Conservation (phyloP, 1,284 basidiomycete species). For the Sphaerobolus stellatus region DNA sequence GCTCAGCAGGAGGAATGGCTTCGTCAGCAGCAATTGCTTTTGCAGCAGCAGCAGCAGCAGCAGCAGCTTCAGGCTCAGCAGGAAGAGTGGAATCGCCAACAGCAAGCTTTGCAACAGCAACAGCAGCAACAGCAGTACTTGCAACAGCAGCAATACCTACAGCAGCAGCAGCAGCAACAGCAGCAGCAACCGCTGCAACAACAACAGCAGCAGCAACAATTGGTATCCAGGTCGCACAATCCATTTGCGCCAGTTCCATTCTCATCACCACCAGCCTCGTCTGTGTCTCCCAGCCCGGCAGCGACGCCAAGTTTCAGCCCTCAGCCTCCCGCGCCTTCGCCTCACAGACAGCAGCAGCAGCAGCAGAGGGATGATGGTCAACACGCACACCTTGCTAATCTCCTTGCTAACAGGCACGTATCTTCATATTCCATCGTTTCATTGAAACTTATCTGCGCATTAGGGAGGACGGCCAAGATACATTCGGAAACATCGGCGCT, state of each 20-base stretch:
- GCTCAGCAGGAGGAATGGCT: slow-evolving; percentile 68
- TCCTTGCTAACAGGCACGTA: slow-evolving; percentile 70
- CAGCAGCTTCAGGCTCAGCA: slow-evolving; percentile 45
- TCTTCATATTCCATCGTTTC: neutral
- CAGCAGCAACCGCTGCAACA: slow-evolving; percentile 42
- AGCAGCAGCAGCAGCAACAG: slow-evolving; percentile 42
- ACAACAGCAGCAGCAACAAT: slow-evolving; percentile 43
- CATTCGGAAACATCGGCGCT: slow-evolving; percentile 86
- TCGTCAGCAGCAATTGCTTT: slow-evolving; percentile 62
- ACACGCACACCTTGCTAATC: slow-evolving; percentile 72
- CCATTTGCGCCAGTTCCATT: slow-evolving; percentile 70
- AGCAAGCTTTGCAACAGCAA: slow-evolving; percentile 57
- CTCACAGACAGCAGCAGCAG: slow-evolving; percentile 33
- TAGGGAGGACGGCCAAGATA: slow-evolving; percentile 84
- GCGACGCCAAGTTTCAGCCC: slow-evolving; percentile 61
- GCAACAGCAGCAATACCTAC: slow-evolving; percentile 64
- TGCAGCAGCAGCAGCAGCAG: slow-evolving; percentile 57
- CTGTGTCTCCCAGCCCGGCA: slow-evolving; percentile 36
- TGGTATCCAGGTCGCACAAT: slow-evolving; percentile 82
- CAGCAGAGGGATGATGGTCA: slow-evolving; percentile 54
- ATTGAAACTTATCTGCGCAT: neutral
- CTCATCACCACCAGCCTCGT: slow-evolving; percentile 32
- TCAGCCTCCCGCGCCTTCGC: slow-evolving; percentile 45
- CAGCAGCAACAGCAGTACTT: slow-evolving; percentile 42
- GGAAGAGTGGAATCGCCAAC: slow-evolving; percentile 68